Evolutionary conservation across 106 monocot species (phyloP).

Genomic region (Allium cepa): DNA sequence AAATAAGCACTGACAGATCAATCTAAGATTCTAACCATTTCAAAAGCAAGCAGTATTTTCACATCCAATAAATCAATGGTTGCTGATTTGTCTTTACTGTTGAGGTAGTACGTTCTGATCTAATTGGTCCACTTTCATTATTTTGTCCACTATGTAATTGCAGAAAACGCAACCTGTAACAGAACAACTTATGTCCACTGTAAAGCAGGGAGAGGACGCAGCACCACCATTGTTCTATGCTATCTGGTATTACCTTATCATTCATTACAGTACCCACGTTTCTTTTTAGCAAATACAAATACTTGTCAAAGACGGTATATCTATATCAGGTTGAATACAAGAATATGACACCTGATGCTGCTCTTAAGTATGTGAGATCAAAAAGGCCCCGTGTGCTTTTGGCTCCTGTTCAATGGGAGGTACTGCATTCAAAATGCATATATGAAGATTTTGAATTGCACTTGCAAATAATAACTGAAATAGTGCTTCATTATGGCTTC

Average conservation of each 20-base stretch:
- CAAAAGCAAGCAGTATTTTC: too few species aligned
- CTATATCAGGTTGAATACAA: slow-evolving; percentile 58
- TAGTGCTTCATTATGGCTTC: too few species aligned
- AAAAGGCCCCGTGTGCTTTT: slow-evolving; percentile 71
- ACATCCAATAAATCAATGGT: too few species aligned
- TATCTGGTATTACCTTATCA: slow-evolving; percentile 38
- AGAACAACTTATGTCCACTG: slow-evolving; percentile 60
- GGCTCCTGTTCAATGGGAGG: slow-evolving; percentile 77
- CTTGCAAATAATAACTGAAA: not conserved
- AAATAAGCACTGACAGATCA: too few species aligned
- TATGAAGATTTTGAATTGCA: not conserved
- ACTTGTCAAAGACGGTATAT: not conserved
- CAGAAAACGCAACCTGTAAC: slow-evolving; percentile 46
- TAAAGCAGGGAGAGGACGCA: slow-evolving; percentile 69
- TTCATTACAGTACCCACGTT: too few species aligned
- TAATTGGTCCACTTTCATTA: too few species aligned
- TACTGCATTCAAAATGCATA: slow-evolving; percentile 9
- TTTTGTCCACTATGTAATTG: not conserved
- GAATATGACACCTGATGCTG: slow-evolving; percentile 67
- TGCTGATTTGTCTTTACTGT: too few species aligned
- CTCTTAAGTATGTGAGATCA: slow-evolving; percentile 65
- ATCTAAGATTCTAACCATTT: too few species aligned
- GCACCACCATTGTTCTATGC: slow-evolving; percentile 57
- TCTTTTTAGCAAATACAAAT: not conserved
- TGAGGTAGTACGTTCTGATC: too few species aligned